A percentile compares a stretch with the other conserved stretches of the same genome.
phyloP scores from a whole-genome alignment of 169 alveolate species.

The Amoebophrya sp. region DNA sequence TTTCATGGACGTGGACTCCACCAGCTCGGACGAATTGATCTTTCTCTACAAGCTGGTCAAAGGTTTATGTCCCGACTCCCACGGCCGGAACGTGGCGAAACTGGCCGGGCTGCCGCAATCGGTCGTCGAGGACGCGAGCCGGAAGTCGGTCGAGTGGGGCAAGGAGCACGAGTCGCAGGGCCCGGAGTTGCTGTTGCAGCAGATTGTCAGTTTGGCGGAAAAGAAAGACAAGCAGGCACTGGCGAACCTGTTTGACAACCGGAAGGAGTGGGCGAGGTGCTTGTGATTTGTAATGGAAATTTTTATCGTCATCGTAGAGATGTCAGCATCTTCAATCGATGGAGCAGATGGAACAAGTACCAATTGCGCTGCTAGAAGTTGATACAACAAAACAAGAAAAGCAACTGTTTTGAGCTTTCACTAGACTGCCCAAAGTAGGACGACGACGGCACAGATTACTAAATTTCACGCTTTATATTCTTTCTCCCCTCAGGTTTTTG shows the following conservation, averaged over 20 bases:
- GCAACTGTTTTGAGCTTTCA: no score
- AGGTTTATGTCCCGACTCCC: constrained; percentile 92
- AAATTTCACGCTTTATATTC: no score
- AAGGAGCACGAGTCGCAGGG: constrained; percentile 8
- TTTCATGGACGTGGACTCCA: constrained; percentile 74
- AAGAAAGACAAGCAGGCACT: background rate
- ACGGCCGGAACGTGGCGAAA: constrained; percentile 93
- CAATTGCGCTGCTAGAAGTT: no score
- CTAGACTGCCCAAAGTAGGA: no score
- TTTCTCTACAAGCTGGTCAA: constrained; percentile 84
- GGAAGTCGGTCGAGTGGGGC: background rate
- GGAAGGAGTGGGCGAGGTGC: background rate
- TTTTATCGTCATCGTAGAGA: no score
- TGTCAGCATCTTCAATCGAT: no score
- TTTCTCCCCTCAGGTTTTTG: no score
- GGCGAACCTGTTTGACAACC: background rate
- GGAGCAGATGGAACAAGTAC: no score
- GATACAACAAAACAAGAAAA: no score
- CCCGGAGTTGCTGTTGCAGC: background rate
- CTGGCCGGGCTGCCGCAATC: constrained; percentile 85
- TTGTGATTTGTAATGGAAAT: no score
- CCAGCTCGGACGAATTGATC: constrained; percentile 58
- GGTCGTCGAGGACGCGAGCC: constrained; percentile 36
- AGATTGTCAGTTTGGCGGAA: background rate
- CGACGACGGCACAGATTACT: no score